Evolutionary conservation across 78 protist genomes (phyloP), one percentile per base, ranked within the genome.

Genomic region (Protostelium mycophagum): DNA sequence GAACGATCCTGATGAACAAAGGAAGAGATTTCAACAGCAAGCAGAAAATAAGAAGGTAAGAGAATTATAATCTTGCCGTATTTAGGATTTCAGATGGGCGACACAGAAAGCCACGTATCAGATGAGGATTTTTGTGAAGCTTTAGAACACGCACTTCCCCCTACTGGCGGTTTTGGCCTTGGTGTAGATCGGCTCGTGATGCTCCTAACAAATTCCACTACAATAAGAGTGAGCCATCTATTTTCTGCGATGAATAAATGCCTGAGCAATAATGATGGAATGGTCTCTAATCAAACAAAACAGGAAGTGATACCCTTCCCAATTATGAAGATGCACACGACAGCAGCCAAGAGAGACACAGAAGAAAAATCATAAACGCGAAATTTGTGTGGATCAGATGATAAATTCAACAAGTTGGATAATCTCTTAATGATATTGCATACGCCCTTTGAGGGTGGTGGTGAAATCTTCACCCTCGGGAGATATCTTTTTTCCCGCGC

Each of bases 201-300:
- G 99, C 83, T 99, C 63, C 85, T 99, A 83, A 90, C 99, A 31
- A 97, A 97, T 91, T 31, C 93, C 35, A 86, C 83, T 86, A 97
- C 96, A 93, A 99, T 99, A 98, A 99, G 92, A 97, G 99, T 99
- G 92, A 99, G 98, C 28, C 91, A 99, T n/a, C 95, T 98, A 38
- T 99, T 99, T 99, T 99, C 99, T n/a, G 99, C 99, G 35, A 98
- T 99, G 99, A 97, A 96, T 96, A 28, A 86, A 28, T n/a, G n/a
- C n/a, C n/a, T n/a, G n/a, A n/a, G n/a, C n/a, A n/a, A n/a, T n/a
- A 5, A 51, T 16, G 73, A 51, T 51, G 73, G 16, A 5, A 51
- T 16, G 73, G 5, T 5, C 73, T 51, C 73, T 51, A n/a, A n/a
- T n/a, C 73, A 51, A 51, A 51, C 73, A 5, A 16, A 5, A 51